Conservation (phyloP, 108 stramenopile species). For the Pseudonitzschia delicatissima region DNA sequence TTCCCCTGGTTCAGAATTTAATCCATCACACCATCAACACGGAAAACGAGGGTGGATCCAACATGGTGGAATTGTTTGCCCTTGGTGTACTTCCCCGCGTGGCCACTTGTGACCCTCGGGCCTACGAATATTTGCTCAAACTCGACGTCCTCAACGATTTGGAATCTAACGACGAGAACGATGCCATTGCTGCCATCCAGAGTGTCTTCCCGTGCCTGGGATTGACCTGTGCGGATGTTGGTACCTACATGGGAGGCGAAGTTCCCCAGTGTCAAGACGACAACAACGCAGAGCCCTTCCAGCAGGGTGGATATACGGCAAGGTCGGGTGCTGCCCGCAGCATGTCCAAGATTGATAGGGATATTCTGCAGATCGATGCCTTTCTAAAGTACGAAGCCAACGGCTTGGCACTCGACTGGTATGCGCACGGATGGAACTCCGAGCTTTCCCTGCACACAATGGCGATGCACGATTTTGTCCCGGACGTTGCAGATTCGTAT, state of each 20-base stretch:
- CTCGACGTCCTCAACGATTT: slow-evolving; percentile 26
- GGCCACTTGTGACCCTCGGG: slow-evolving; percentile 39
- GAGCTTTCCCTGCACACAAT: slow-evolving; percentile 30
- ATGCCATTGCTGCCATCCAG: slow-evolving; percentile 36
- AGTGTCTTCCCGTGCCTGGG: slow-evolving; percentile 44
- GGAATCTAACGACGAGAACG: slow-evolving; percentile 1
- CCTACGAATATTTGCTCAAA: slow-evolving; percentile 28
- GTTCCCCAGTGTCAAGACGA: slow-evolving; percentile 29
- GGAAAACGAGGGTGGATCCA: slow-evolving; percentile 25
- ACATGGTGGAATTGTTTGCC: slow-evolving; percentile 52
- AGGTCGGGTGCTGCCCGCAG: background rate
- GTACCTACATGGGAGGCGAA: slow-evolving; percentile 39
- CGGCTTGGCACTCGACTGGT: slow-evolving; percentile 46
- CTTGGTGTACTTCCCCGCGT: slow-evolving; percentile 49
- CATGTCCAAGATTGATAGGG: slow-evolving; percentile 45
- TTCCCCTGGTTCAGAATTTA: slow-evolving; percentile 74
- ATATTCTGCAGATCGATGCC: slow-evolving; percentile 45
- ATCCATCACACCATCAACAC: slow-evolving; percentile 51
- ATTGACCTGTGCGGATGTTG: slow-evolving; percentile 49
- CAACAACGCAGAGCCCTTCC: background rate
- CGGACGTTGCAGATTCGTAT: slow-evolving; percentile 15
- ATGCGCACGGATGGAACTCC: slow-evolving; percentile 51
- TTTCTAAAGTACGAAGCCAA: slow-evolving; percentile 36
- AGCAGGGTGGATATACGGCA: slow-evolving; percentile 22
- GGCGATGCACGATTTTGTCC: slow-evolving; percentile 29